Conservation (phyloP, 106 monocot species). For the Iris macrosiphon region DNA sequence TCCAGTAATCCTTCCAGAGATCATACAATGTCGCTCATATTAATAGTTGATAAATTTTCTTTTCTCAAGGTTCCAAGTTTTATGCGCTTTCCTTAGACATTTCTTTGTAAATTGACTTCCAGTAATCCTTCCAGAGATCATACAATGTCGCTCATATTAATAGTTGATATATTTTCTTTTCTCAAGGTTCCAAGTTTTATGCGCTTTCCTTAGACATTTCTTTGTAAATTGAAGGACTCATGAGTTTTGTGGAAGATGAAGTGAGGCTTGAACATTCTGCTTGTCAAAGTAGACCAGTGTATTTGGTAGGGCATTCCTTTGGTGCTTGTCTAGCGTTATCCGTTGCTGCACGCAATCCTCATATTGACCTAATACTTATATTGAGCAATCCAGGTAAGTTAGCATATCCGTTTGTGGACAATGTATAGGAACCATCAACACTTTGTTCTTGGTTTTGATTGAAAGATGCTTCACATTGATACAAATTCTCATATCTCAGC, state of each 20-base stretch:
- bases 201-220: conserved; percentile 4
- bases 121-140: no score
- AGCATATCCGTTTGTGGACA: not conserved
- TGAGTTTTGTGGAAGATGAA: conserved; percentile 37
- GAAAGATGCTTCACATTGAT: not conserved
- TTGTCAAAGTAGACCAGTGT: conserved; percentile 33
- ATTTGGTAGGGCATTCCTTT: conserved; percentile 54
- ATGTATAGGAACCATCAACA: not conserved
- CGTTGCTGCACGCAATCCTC: conserved; percentile 52
- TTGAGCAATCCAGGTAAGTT: conserved; percentile 47
- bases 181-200: no score
- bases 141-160: no score
- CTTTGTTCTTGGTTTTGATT: conserved; percentile 1
- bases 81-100: conserved; percentile 2
- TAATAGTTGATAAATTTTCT: no score
- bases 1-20: no score
- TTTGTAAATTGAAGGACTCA: conserved; percentile 21
- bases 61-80: no score
- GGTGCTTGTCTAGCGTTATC: conserved; percentile 58
- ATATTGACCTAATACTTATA: conserved; percentile 33
- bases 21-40: no score
- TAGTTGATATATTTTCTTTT: no score
- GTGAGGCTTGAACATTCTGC: conserved; percentile 32
- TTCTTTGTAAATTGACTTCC: conserved; percentile 6
- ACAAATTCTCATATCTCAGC: conserved; percentile 15